Evolutionary conservation across 306 rosid genomes (phyloP).

Genomic region (Pyrus bretschneideri): DNA sequence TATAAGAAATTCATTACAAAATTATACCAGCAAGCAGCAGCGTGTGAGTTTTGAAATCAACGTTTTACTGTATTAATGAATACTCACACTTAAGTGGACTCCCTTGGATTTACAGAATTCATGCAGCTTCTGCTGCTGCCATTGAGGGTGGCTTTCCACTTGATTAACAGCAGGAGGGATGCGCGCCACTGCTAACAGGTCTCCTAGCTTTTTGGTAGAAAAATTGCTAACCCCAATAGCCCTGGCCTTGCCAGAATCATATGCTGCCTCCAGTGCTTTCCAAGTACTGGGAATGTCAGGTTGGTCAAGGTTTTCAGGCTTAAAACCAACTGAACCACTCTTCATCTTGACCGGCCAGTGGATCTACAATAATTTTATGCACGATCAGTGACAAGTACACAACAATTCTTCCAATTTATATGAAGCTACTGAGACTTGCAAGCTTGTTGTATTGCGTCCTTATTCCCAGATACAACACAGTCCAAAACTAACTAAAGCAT

Average conservation of each 20-base stretch:
- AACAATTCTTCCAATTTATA: background rate
- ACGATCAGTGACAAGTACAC: background rate
- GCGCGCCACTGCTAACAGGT: constrained; percentile 36
- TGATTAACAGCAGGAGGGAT: constrained; percentile 79
- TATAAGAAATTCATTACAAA: background rate
- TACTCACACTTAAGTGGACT: constrained; percentile 59
- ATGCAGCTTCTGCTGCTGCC: constrained; percentile 61
- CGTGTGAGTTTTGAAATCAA: background rate
- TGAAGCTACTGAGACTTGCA: background rate
- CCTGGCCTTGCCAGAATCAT: constrained; percentile 59
- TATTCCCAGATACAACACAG: background rate
- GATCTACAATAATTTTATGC: constrained; percentile 25
- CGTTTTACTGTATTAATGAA: background rate
- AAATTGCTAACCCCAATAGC: constrained; percentile 84
- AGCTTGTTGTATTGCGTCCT: background rate
- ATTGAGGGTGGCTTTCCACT: constrained; percentile 68
- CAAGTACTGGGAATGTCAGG: constrained; percentile 57
- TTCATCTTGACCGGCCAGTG: constrained; percentile 36
- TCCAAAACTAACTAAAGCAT: background rate
- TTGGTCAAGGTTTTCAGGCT: constrained; percentile 32
- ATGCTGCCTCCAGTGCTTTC: constrained; percentile 74
- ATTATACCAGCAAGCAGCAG: background rate
- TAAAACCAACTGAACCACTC: constrained; percentile 38
- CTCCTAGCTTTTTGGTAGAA: constrained; percentile 67
- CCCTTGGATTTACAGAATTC: constrained; percentile 54